Conservation (phyloP, 768 basidiomycete species). For the Hypholoma fasciculare region DNA sequence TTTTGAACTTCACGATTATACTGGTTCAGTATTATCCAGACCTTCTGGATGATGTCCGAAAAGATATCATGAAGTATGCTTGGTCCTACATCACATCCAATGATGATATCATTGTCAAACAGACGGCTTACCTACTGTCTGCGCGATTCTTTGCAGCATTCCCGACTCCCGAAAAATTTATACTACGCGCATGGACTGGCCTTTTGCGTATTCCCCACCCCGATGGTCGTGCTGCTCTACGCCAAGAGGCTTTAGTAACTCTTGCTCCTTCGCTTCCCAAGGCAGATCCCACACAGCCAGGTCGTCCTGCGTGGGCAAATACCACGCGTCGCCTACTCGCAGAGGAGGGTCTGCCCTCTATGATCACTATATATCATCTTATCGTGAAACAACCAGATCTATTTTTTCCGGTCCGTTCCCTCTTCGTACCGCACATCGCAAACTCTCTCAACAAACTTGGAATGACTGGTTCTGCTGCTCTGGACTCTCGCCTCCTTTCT, state of each 20-base stretch:
- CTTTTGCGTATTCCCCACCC: slow-evolving; percentile 73
- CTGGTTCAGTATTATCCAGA: slow-evolving; percentile 83
- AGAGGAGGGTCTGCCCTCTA: slow-evolving; percentile 80
- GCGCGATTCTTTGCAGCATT: slow-evolving; percentile 91
- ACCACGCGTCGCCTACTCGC: slow-evolving; percentile 81
- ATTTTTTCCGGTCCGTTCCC: slow-evolving; percentile 89
- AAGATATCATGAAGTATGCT: slow-evolving; percentile 91
- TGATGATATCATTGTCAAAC: slow-evolving; percentile 90
- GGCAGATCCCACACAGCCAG: slow-evolving; percentile 54
- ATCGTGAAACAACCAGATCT: slow-evolving; percentile 88
- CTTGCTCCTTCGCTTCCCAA: slow-evolving; percentile 80
- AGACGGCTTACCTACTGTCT: slow-evolving; percentile 87
- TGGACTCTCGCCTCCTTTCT: slow-evolving; percentile 83
- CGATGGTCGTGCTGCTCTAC: slow-evolving; percentile 75
- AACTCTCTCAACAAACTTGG: slow-evolving; percentile 88
- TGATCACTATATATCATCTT: slow-evolving; percentile 85
- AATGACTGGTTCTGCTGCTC: slow-evolving; percentile 65
- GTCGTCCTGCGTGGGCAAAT: slow-evolving; percentile 80
- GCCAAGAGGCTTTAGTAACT: slow-evolving; percentile 83
- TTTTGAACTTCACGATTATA: slow-evolving; percentile 85
- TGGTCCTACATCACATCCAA: slow-evolving; percentile 80
- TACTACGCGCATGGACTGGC: slow-evolving; percentile 87
- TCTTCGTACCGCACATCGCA: slow-evolving; percentile 94
- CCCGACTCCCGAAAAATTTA: slow-evolving; percentile 88
- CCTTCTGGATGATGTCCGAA: slow-evolving; percentile 80